Evolutionary conservation across 305 asterid genomes (phyloP).

Genomic region (Plantago coronopus): DNA sequence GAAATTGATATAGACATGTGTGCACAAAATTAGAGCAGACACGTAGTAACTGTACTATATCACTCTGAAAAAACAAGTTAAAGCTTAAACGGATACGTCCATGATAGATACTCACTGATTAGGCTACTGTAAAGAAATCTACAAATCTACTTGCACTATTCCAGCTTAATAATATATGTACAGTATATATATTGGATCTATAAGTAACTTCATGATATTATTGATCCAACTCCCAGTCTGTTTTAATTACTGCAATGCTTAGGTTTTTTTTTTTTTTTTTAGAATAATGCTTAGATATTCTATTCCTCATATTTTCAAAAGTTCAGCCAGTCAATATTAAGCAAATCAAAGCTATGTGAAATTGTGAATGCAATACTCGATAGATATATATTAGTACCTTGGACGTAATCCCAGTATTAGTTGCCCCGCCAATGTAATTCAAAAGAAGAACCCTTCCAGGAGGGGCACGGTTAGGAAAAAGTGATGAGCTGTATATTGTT

Average conservation of each 20-base stretch:
- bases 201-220: too few species aligned
- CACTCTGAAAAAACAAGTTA: neutral
- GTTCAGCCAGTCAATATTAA: slow-evolving; percentile 5
- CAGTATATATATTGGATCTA: too few species aligned
- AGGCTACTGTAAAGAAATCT: neutral
- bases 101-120: neutral
- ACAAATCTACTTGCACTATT: neutral
- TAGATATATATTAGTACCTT: slow-evolving; percentile 40
- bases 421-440: slow-evolving; percentile 95
- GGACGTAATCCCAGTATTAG: slow-evolving; percentile 68
- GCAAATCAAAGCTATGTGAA: slow-evolving; percentile 13
- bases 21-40: slow-evolving; percentile 1
- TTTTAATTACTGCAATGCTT: slow-evolving; percentile 8
- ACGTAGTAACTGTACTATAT: too few species aligned
- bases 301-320: neutral
- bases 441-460: slow-evolving; percentile 79
- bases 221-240: too few species aligned
- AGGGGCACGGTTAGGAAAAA: slow-evolving; percentile 96
- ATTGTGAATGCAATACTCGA: slow-evolving; percentile 3
- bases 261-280: too few species aligned
- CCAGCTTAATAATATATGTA: too few species aligned
- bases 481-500: slow-evolving; percentile 93
- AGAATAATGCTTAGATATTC: too few species aligned
- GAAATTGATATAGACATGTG: slow-evolving; percentile 12
- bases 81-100: too few species aligned